These are phyloP conservation scores for Emmonsiellopsis sp. DNA, from an alignment of 2,329 filamentous ascomycete species.

Conservation along the genomic window DNA sequence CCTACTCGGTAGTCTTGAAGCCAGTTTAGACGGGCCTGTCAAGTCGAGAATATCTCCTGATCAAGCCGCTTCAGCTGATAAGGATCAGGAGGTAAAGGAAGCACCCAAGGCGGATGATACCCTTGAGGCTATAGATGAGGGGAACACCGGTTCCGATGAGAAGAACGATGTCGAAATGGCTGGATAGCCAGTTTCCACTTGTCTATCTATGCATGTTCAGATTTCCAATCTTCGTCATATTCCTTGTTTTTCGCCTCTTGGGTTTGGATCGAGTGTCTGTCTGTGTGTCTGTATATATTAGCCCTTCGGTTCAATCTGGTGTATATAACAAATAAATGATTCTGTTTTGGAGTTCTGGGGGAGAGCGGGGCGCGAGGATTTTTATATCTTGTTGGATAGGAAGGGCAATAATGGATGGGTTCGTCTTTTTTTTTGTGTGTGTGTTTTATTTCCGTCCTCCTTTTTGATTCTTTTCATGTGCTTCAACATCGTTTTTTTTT, in stretches of 20 bases:
- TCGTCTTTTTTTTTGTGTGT: background rate
- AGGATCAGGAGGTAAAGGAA: background rate
- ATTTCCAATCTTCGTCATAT: background rate
- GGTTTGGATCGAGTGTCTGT: no score
- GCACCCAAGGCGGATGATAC: background rate
- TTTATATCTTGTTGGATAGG: background rate
- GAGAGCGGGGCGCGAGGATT: no score
- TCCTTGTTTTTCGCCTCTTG: background rate
- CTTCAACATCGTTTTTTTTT: background rate
- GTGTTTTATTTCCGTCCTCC: background rate
- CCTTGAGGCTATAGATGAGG: background rate
- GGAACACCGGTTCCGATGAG: background rate
- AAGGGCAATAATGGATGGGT: background rate
- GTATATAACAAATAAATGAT: no score
- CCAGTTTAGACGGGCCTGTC: slow-evolving; percentile 23
- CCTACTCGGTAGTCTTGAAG: slow-evolving; percentile 40
- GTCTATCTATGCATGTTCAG: background rate
- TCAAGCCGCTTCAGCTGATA: background rate
- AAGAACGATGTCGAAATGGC: slow-evolving; percentile 1
- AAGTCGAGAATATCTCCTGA: background rate
- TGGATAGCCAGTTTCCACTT: background rate
- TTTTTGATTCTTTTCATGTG: background rate
- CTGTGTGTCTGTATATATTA: no score
- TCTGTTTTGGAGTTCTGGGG: no score
- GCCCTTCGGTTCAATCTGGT: no score